A percentile compares a stretch with the other conserved stretches of the same genome.
Evolutionary conservation across 768 basidiomycete species (phyloP).

Genomic region (Rhizopogon vulgaris): DNA sequence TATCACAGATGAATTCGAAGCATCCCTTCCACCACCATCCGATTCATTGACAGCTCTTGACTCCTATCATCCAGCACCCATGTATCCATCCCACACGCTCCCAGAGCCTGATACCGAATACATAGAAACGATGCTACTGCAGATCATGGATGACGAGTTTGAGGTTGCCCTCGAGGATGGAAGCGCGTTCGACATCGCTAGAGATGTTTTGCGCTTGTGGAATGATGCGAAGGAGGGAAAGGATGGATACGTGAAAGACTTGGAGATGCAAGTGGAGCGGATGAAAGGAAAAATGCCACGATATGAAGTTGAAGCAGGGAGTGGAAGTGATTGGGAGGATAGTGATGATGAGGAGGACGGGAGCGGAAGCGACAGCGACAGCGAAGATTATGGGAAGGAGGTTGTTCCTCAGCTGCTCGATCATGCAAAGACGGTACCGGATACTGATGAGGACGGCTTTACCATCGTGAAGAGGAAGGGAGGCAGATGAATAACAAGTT

Average conservation of each 20-base stretch:
- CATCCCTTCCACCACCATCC: conserved; percentile 32
- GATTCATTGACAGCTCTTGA: neutral
- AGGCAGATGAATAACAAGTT: conserved; percentile 24
- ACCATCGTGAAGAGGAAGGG: conserved; percentile 66
- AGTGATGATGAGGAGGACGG: conserved; percentile 32
- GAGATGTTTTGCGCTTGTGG: conserved; percentile 69
- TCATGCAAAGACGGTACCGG: conserved; percentile 46
- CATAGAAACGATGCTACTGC: conserved; percentile 74
- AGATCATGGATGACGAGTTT: conserved; percentile 86
- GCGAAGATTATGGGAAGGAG: conserved; percentile 39
- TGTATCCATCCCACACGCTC: conserved; percentile 1
- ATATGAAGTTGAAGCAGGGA: conserved; percentile 35
- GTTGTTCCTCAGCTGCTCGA: conserved; percentile 54
- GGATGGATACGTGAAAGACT: conserved; percentile 44
- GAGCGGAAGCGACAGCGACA: conserved; percentile 17
- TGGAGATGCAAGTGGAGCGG: conserved; percentile 60
- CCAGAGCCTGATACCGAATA: conserved; percentile 59
- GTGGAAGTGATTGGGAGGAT: conserved; percentile 40
- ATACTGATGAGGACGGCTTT: conserved; percentile 92
- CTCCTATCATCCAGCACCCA: neutral
- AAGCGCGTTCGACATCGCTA: conserved; percentile 67
- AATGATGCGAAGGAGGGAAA: conserved; percentile 40
- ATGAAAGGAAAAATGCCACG: conserved; percentile 50
- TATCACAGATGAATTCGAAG: conserved; percentile 75
- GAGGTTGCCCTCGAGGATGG: conserved; percentile 81